phyloP scores from a whole-genome alignment of 495 filamentous ascomycete genomes.

The Tuber calosporum region DNA sequence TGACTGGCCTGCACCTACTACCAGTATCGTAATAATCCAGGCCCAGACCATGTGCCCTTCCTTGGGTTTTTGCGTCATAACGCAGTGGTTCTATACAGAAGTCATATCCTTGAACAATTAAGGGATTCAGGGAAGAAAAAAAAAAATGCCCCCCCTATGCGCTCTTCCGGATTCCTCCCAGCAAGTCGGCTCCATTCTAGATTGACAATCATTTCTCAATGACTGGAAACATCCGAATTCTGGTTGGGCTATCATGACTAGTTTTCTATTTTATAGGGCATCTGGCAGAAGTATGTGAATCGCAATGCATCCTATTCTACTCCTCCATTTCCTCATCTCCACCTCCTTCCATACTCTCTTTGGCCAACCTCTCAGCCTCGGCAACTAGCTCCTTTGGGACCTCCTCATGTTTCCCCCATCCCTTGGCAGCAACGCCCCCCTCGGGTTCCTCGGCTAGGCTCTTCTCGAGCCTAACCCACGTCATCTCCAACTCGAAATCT shows the following conservation, averaged over 20 bases:
- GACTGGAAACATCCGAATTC: neutral
- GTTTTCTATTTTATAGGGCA: neutral
- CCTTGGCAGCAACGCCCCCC: constrained; percentile 45
- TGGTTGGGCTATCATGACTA: neutral
- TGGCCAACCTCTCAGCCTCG: constrained; percentile 84
- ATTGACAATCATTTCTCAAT: neutral
- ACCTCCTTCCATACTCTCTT: constrained; percentile 63
- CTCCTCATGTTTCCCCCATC: constrained; percentile 61
- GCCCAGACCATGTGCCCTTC: neutral
- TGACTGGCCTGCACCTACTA: neutral
- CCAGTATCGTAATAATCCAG: neutral
- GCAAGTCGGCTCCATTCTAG: neutral
- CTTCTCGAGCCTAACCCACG: constrained; percentile 76
- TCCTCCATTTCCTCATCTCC: constrained; percentile 58
- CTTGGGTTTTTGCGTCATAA: neutral
- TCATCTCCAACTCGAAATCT: constrained; percentile 98
- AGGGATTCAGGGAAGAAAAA: neutral
- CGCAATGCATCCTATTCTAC: constrained; percentile 32
- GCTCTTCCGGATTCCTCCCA: neutral
- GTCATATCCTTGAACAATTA: neutral
- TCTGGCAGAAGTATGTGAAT: neutral
- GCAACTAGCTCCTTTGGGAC: constrained; percentile 82
- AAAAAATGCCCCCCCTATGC: neutral
- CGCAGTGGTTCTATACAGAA: neutral
- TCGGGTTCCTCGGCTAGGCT: constrained; percentile 63